These are phyloP conservation scores for Puccinia triticina DNA, from an alignment of 1,284 basidiomycete species.

Conservation along the genomic window DNA sequence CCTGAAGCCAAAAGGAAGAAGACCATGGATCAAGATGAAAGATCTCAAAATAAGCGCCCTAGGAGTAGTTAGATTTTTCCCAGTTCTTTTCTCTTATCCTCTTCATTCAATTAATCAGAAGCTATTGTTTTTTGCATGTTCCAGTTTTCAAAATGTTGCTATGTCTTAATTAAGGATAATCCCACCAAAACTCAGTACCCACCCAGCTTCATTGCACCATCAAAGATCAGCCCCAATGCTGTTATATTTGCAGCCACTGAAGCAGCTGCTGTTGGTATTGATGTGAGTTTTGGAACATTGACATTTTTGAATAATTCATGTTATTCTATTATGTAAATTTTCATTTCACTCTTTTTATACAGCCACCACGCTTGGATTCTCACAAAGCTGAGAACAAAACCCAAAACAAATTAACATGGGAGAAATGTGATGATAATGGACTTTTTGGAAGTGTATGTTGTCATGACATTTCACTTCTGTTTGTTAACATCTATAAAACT, in stretches of 20 bases:
- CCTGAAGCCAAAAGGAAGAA: background rate
- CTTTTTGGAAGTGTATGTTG: background rate
- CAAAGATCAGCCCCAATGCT: background rate
- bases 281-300: no score
- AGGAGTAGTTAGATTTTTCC: no score
- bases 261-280: no score
- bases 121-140: no score
- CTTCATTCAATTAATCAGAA: no score
- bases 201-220: background rate
- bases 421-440: constrained; percentile 4
- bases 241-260: background rate
- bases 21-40: background rate
- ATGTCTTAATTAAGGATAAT: background rate
- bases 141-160: no score
- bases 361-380: constrained; percentile 7
- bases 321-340: background rate
- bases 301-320: no score
- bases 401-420: background rate
- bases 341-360: no score
- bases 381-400: constrained; percentile 12
- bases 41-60: background rate
- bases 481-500: constrained; percentile 24
- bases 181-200: background rate
- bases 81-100: no score
- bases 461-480: background rate